Conservation (phyloP, 2,329 filamentous ascomycete genomes). For the Diaporthe citrichinensis region DNA sequence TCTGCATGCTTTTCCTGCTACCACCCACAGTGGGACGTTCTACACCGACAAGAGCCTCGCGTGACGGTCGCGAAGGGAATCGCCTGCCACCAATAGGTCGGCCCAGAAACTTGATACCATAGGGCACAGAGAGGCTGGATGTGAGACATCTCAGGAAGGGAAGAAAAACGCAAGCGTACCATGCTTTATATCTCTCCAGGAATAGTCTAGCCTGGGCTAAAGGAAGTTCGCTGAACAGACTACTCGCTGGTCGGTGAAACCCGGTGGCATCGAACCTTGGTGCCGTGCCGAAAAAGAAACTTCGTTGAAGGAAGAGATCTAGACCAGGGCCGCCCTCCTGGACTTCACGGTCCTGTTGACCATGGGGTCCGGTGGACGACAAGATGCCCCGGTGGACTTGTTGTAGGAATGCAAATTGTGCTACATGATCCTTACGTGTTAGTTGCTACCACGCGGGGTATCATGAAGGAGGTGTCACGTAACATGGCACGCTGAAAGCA, state of each 20-base stretch:
- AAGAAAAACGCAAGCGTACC: not conserved
- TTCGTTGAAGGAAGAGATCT: constrained; percentile 50
- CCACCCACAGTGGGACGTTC: not conserved
- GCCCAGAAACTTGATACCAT: not conserved
- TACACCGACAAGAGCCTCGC: not conserved
- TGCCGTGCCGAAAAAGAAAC: constrained; percentile 51
- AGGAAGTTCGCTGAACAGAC: constrained; percentile 37
- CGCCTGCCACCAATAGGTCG: no score
- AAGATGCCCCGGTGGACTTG: constrained; percentile 49
- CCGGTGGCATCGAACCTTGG: constrained; percentile 42
- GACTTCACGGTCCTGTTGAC: constrained; percentile 43
- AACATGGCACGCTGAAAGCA: not conserved
- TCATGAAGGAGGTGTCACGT: not conserved
- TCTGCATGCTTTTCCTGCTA: not conserved
- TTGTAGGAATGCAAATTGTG: constrained; percentile 49
- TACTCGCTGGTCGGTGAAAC: constrained; percentile 28
- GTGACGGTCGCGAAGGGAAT: not conserved
- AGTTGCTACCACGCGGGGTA: not conserved
- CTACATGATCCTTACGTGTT: constrained; percentile 7
- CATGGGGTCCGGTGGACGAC: constrained; percentile 39
- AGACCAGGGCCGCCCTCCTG: constrained; percentile 47
- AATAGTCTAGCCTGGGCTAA: constrained; percentile 43
- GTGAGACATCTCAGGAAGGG: not conserved
- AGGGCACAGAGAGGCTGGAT: not conserved
- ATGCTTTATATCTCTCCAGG: constrained; percentile 43